Conservation (phyloP, 768 basidiomycete genomes). For the Lyophyllum semitale region DNA sequence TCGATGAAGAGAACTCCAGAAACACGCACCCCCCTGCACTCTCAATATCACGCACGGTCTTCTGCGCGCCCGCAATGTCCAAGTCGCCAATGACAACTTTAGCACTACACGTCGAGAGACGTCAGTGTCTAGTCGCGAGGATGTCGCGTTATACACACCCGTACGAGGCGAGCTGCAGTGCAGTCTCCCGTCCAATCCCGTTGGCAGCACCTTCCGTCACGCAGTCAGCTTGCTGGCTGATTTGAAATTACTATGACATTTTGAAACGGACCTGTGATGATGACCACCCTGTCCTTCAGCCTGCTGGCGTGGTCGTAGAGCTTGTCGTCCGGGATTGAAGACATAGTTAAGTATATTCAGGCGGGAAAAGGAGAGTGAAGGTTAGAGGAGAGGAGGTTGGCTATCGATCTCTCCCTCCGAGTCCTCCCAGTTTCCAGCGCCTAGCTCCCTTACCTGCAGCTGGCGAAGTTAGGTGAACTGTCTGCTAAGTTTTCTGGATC, state of each 20-base stretch:
- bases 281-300: slow-evolving; percentile 46
- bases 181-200: slow-evolving; percentile 56
- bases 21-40: slow-evolving; percentile 43
- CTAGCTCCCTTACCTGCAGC: too few species aligned
- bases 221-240: neutral
- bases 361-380: neutral
- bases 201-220: slow-evolving; percentile 43
- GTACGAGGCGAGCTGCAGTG: slow-evolving; percentile 50
- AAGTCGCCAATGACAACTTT: slow-evolving; percentile 57
- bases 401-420: too few species aligned
- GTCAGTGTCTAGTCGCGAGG: neutral
- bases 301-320: slow-evolving; percentile 43
- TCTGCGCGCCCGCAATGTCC: slow-evolving; percentile 40
- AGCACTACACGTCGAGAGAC: slow-evolving; percentile 33
- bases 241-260: neutral
- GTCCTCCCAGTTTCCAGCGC: too few species aligned
- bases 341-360: slow-evolving; percentile 30
- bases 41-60: slow-evolving; percentile 41
- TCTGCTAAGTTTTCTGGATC: too few species aligned
- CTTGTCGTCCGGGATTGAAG: slow-evolving; percentile 45
- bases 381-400: neutral
- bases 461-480: too few species aligned
- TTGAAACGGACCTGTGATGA: slow-evolving; percentile 48
- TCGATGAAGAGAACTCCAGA: neutral
- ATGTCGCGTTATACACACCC: slow-evolving; percentile 36